A percentile compares a stretch with the other conserved stretches of the same genome.
Conservation (phyloP, 192 early-diverging fungal species). For the Backusella parvicylindrica region DNA sequence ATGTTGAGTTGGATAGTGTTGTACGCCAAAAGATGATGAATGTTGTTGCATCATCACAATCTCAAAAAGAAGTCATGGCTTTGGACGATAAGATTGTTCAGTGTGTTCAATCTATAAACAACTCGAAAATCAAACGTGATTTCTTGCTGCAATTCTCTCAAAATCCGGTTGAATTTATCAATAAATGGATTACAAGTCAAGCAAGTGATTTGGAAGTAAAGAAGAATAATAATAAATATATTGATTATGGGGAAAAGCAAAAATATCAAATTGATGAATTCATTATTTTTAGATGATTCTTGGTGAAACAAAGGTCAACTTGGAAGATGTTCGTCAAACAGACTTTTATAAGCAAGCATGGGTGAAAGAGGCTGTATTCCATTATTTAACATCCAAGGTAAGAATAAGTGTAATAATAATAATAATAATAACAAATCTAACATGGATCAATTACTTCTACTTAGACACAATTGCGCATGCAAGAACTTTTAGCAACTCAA, state of each 20-base stretch:
- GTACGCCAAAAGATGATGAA: constrained; percentile 56
- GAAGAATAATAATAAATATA: background rate
- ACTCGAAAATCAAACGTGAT: constrained; percentile 87
- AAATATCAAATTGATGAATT: background rate
- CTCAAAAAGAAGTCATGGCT: constrained; percentile 39
- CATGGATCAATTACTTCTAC: background rate
- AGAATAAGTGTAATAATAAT: background rate
- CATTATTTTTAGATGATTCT: constrained; percentile 53
- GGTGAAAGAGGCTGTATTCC: constrained; percentile 89
- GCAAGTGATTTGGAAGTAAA: constrained; percentile 87
- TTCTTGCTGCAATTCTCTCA: constrained; percentile 86
- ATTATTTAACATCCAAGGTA: constrained; percentile 77
- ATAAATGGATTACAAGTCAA: constrained; percentile 92
- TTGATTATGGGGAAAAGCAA: no score
- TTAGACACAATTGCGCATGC: constrained; percentile 9
- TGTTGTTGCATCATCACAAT: constrained; percentile 41
- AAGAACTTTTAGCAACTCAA: constrained; percentile 6
- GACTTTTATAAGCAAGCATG: constrained; percentile 75
- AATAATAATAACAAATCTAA: background rate
- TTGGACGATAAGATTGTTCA: constrained; percentile 69
- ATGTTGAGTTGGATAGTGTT: constrained; percentile 84
- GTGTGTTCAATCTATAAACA: constrained; percentile 81
- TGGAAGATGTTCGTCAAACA: constrained; percentile 67
- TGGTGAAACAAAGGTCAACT: constrained; percentile 70
- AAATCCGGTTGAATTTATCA: constrained; percentile 86